Conservation (phyloP, 208 protist species). For the Crithidia thermophila region DNA sequence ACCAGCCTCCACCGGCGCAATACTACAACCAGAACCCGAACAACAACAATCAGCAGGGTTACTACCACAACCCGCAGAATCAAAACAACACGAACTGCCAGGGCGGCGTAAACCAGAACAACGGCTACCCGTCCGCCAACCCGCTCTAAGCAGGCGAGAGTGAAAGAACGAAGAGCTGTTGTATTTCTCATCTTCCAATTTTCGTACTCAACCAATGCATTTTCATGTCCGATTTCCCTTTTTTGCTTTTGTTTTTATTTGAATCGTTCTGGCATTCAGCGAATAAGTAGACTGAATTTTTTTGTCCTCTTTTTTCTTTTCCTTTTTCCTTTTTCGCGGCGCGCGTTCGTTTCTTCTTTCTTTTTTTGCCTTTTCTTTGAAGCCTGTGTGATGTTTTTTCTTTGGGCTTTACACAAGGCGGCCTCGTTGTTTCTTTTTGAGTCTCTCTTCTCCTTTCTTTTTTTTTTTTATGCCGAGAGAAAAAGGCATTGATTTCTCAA, state of each 20-base stretch:
- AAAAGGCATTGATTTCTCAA: no score
- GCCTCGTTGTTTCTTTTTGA: not conserved
- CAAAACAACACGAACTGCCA: not conserved
- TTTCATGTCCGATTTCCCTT: no score
- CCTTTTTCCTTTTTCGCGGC: not conserved
- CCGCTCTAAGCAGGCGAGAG: not conserved
- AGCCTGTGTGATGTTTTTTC: not conserved
- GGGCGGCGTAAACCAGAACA: not conserved
- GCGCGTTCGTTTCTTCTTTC: not conserved
- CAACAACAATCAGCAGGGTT: conserved; percentile 6
- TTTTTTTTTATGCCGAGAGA: no score
- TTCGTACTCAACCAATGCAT: no score
- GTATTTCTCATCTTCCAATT: no score
- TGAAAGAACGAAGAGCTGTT: not conserved
- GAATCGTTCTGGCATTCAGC: no score
- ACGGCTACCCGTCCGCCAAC: not conserved
- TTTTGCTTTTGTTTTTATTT: no score
- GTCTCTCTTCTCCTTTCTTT: not conserved
- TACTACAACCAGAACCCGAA: conserved; percentile 13
- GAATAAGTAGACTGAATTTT: no score
- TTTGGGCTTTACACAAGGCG: not conserved
- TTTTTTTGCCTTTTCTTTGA: conserved; percentile 1
- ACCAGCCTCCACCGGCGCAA: not conserved
- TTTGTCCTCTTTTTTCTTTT: not conserved
- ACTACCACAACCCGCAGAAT: not conserved